These are phyloP conservation scores for Mycena polygramma DNA, from an alignment of 768 basidiomycete genomes.

Conservation along the genomic window DNA sequence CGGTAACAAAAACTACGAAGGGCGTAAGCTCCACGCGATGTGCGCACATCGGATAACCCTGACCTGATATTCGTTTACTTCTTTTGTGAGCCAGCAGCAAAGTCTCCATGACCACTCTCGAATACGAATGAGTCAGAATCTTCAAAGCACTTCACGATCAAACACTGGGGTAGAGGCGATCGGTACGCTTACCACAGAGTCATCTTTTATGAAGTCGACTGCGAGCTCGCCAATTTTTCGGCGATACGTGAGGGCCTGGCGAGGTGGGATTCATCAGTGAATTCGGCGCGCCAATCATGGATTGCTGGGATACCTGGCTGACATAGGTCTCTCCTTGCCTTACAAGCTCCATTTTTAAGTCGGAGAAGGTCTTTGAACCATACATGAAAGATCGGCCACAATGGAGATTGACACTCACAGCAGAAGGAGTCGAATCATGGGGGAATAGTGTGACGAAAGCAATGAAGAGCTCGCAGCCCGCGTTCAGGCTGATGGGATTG, in stretches of 20 bases:
- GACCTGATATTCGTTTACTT: slow-evolving; percentile 86
- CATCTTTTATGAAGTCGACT: slow-evolving; percentile 95
- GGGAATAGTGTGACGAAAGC: slow-evolving; percentile 89
- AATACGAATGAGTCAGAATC: slow-evolving; percentile 98
- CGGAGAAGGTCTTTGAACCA: slow-evolving; percentile 76
- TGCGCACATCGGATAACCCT: slow-evolving; percentile 33
- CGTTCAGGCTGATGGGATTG: slow-evolving; percentile 87
- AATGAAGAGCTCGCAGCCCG: slow-evolving; percentile 93
- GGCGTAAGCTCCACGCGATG: slow-evolving; percentile 32
- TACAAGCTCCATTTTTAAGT: slow-evolving; percentile 87
- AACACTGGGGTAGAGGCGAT: slow-evolving; percentile 23
- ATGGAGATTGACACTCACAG: slow-evolving; percentile 19
- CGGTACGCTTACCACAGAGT: slow-evolving; percentile 76
- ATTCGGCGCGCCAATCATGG: not conserved
- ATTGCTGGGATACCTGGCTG: slow-evolving; percentile 28
- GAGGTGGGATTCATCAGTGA: not conserved
- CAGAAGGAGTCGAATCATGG: slow-evolving; percentile 70
- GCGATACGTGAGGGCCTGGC: slow-evolving; percentile 84
- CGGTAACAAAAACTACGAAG: slow-evolving; percentile 89
- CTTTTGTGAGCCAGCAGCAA: slow-evolving; percentile 90
- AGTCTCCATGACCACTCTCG: slow-evolving; percentile 94
- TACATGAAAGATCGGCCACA: slow-evolving; percentile 29
- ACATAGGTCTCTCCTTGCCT: slow-evolving; percentile 84
- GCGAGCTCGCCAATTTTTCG: slow-evolving; percentile 90
- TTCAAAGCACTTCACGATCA: slow-evolving; percentile 49